A percentile compares a stretch with the other conserved stretches of the same genome.
These are phyloP conservation scores for Globisporangium emineosum DNA, from an alignment of 352 stramenopile genomes.

Conservation along the genomic window DNA sequence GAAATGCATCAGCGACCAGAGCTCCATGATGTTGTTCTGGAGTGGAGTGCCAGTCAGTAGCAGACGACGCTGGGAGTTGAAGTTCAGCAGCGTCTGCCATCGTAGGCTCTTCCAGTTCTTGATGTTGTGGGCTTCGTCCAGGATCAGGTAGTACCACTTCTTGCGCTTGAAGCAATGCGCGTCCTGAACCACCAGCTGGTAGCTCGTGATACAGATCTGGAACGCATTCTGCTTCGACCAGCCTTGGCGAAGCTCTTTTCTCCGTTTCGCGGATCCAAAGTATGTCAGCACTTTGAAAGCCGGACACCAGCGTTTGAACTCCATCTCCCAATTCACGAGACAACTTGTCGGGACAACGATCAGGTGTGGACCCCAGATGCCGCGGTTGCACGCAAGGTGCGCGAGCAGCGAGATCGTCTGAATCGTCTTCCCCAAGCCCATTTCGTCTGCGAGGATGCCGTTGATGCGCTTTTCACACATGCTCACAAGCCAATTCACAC, in stretches of 20 bases:
- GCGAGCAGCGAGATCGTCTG: conserved; percentile 98
- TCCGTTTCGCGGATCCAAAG: conserved; percentile 95
- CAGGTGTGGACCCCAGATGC: conserved; percentile 98
- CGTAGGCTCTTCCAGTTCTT: conserved; percentile 99
- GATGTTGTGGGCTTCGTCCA: conserved; percentile 99
- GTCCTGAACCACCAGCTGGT: conserved; percentile 98
- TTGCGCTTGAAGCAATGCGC: conserved; percentile 97
- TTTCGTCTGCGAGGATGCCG: conserved; percentile 98
- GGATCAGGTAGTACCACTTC: conserved; percentile 99
- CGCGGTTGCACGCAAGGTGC: conserved; percentile 88
- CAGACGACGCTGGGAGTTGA: conserved; percentile 92
- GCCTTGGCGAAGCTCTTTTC: conserved; percentile 88
- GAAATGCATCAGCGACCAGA: conserved; percentile 98
- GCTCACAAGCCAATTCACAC: conserved; percentile 98
- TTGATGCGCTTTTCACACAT: conserved; percentile 97
- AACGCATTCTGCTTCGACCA: conserved; percentile 97
- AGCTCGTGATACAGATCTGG: conserved; percentile 98
- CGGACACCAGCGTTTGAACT: conserved; percentile 98
- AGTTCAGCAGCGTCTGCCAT: conserved; percentile 98
- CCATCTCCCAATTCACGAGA: conserved; percentile 99
- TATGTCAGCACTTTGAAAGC: conserved; percentile 98
- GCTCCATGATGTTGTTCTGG: conserved; percentile 97
- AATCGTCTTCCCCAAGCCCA: conserved; percentile 96
- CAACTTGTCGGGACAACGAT: conserved; percentile 98
- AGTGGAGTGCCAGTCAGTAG: conserved; percentile 97